Conservation (phyloP, 2,329 filamentous ascomycete genomes). For the Fusarium proliferatum region DNA sequence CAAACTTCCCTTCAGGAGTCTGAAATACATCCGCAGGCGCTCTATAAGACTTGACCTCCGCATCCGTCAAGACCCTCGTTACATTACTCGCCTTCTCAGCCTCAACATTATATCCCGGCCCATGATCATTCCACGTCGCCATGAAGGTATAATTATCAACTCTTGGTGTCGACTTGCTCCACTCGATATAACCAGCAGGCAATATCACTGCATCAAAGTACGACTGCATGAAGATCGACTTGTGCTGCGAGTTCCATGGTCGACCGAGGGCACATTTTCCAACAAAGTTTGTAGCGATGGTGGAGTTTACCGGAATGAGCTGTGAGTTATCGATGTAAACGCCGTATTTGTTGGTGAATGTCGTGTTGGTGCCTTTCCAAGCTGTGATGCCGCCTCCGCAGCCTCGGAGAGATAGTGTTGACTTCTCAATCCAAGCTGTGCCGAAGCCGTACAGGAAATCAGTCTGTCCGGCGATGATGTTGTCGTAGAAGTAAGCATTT, state of each 20-base stretch:
- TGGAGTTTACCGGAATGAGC: slow-evolving; percentile 65
- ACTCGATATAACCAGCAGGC: slow-evolving; percentile 62
- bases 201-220: slow-evolving; percentile 66
- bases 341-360: slow-evolving; percentile 73
- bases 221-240: slow-evolving; percentile 65
- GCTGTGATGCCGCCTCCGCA: slow-evolving; percentile 76
- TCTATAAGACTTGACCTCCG: slow-evolving; percentile 44
- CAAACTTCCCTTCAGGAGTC: slow-evolving; percentile 28
- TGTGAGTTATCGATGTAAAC: slow-evolving; percentile 69
- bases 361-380: slow-evolving; percentile 74
- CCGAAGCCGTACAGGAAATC: slow-evolving; percentile 78
- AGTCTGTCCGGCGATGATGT: slow-evolving; percentile 71
- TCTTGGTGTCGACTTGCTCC: background rate
- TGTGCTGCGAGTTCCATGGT: slow-evolving; percentile 70
- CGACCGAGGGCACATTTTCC: slow-evolving; percentile 68
- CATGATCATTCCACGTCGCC: slow-evolving; percentile 65
- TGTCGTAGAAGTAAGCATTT: slow-evolving; percentile 72
- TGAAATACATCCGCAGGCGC: slow-evolving; percentile 31
- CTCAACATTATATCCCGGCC: slow-evolving; percentile 65
- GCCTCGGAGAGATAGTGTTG: slow-evolving; percentile 64
- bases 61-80: slow-evolving; percentile 58
- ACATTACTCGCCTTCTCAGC: slow-evolving; percentile 55
- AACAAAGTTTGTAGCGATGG: slow-evolving; percentile 49
- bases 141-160: slow-evolving; percentile 61
- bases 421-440: slow-evolving; percentile 69